Base-by-base conservation (phyloP, 140 eudicot genomes). In the Flaveria floridana region DNA sequence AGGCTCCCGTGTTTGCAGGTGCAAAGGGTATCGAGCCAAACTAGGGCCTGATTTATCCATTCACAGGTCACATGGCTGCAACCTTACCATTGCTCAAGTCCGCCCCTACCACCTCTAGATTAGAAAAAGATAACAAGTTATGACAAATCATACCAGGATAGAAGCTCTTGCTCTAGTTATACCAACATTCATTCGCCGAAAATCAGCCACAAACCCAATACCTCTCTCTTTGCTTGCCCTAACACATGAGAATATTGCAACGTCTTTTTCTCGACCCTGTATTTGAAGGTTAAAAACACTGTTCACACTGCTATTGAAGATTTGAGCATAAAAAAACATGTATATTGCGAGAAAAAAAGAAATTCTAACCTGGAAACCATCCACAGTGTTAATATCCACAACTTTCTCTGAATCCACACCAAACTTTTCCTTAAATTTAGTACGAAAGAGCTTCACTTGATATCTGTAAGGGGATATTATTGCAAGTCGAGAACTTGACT, bases 111-210 rank as follows among this genome's bases (percentile, higher is more conserved):
- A 53, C 30, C 65, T 25, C 30, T 53, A 56, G 6, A 34, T 34
- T 34, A 34, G 41, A 34, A 34, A 34, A 34, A 34, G 41, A 34
- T 34, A 34, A 34, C 41, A 34, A 34, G 41, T 6, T 34, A 48
- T 46, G 52, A 15, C 9, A 34, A 65, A 71, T 2, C 81, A 74
- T 91, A 94, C 99, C 97, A 91, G 84, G 69, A 94, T 86, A 51
- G 99, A 88, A 63, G 99, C 89, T 75, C 95, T 86, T 65, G 99
- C 99, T 80, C 99, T 83, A 13, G 97, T 94, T 74, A 90, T 90
- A 52, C 99, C 97, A 50, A 94, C 99, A 85, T 94, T 94, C 99
- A 94, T 94, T 75, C 97, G 81, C 76, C 95, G 80, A 78, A 69
- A 87, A 87, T 94, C 99, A 70, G 84, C 76, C 21, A 91, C 96